Percentiles rank a stretch among this genome's conserved stretches.
phyloP scores from a whole-genome alignment of 169 alveolate species.

The Fabrea salina region DNA sequence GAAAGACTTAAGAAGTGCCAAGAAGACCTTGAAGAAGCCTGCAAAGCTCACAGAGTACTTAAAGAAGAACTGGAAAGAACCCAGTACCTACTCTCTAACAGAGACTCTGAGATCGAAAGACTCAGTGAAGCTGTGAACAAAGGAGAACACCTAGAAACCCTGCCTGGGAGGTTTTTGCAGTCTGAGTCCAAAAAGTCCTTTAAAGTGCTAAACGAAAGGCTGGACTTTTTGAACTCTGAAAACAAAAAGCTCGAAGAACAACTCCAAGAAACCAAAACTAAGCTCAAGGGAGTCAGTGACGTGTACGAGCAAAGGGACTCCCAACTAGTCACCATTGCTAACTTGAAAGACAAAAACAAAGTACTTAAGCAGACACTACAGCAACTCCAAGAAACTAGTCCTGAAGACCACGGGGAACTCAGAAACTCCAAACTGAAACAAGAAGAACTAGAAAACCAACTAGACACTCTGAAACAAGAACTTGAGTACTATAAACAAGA shows the following conservation, averaged over 20 bases:
- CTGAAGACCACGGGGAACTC: too few species aligned
- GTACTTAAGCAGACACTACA: too few species aligned
- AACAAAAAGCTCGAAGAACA: background rate
- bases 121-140: background rate
- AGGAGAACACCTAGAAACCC: background rate
- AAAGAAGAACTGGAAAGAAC: background rate
- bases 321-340: too few species aligned
- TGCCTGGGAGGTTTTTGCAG: background rate
- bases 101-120: slow-evolving; percentile 23
- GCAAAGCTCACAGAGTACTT: background rate
- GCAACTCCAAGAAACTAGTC: too few species aligned
- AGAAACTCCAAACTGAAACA: too few species aligned
- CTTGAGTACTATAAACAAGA: background rate
- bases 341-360: too few species aligned
- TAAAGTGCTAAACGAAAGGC: background rate
- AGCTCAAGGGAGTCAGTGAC: too few species aligned
- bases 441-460: background rate
- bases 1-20: background rate
- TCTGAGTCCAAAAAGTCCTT: background rate
- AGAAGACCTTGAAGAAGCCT: slow-evolving; percentile 2
- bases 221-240: slow-evolving; percentile 3
- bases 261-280: background rate
- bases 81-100: background rate
- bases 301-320: too few species aligned
- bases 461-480: background rate